These are phyloP conservation scores for Penicillium coprophilum DNA, from an alignment of 495 filamentous ascomycete species.

Conservation along the genomic window DNA sequence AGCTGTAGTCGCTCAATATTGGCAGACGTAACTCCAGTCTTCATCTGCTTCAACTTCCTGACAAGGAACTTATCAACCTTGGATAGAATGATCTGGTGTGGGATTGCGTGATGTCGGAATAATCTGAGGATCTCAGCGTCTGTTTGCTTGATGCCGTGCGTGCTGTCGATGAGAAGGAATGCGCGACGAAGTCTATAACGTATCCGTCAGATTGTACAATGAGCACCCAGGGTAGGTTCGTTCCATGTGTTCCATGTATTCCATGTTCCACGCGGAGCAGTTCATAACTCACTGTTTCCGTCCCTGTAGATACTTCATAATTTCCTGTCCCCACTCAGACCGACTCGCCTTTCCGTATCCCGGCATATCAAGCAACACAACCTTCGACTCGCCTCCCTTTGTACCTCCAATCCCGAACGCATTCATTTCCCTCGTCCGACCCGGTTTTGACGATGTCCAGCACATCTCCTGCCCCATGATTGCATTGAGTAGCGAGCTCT, in stretches of 20 bases:
- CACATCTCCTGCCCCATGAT: conserved; percentile 61
- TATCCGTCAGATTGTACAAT: not conserved
- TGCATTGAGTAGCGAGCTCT: conserved; percentile 84
- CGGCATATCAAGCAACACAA: conserved; percentile 83
- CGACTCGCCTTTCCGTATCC: conserved; percentile 83
- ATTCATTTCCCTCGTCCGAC: conserved; percentile 79
- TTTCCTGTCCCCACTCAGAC: conserved; percentile 79
- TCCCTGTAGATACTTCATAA: conserved; percentile 75
- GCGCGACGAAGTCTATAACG: conserved; percentile 61
- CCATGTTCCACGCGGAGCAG: not conserved
- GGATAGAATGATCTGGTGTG: conserved; percentile 77
- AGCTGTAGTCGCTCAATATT: conserved; percentile 33
- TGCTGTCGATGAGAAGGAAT: conserved; percentile 79
- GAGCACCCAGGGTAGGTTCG: no score
- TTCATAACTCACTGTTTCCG: conserved; percentile 58
- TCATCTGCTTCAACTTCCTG: conserved; percentile 34
- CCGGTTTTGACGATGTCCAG: conserved; percentile 69
- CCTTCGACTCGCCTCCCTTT: conserved; percentile 53
- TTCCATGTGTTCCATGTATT: not conserved
- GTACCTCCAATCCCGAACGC: conserved; percentile 71
- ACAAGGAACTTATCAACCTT: conserved; percentile 68
- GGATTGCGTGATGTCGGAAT: conserved; percentile 61
- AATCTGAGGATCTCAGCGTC: conserved; percentile 66
- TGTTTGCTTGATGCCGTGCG: conserved; percentile 73
- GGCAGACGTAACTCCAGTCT: conserved; percentile 30